Evolutionary conservation across 306 rosid species (phyloP), one percentile per base, ranked within the genome.

Genomic region (Carpinus fangiana): DNA sequence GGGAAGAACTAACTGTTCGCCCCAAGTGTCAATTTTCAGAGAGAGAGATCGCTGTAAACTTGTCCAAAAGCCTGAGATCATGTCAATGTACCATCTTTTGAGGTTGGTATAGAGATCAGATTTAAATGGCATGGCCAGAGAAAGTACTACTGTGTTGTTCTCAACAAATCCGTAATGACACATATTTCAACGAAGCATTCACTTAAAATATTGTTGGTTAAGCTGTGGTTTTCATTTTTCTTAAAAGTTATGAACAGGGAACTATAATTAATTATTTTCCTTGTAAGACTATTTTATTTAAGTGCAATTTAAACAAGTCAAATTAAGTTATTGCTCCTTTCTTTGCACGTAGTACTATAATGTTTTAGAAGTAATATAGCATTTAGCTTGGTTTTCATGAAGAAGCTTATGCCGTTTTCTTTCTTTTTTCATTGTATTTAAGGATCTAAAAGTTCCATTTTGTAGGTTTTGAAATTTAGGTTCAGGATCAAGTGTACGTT

Each of bases 151-250:
- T 21, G 8, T 1, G 60, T 28, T 41, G 45, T 41, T 41, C 8
- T 41, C 45, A 41, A 41, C 45, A 41, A 41, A 41, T 41, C 45
- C 8, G 45, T 41, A 41, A 41, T 6, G 45, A 41, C 82, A 48
- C 81, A 73, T 50, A 14, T 78, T 72, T 77, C 81, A 43, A 50
- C 66, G 81, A 77, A 82, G 43, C 52, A 72, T 61, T 36, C n/a
- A 28, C 12, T 61, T 61, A 61, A 61, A 26, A 18, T 55, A 55
- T 61, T 28, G 26, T 61, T 26, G 18, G 34, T 26, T 61, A 61
- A 28, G 67, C 18, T 61, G 67, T 61, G 45, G 4, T 38, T 38
- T 38, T 38, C 6, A 4, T 38, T 38, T 38, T 41, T 41, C 45
- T 41, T 41, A 41, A 41, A 41, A 41, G 45, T 41, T 7, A 41